Conservation (phyloP, 1,284 basidiomycete species). For the Schizophyllum amplum region DNA sequence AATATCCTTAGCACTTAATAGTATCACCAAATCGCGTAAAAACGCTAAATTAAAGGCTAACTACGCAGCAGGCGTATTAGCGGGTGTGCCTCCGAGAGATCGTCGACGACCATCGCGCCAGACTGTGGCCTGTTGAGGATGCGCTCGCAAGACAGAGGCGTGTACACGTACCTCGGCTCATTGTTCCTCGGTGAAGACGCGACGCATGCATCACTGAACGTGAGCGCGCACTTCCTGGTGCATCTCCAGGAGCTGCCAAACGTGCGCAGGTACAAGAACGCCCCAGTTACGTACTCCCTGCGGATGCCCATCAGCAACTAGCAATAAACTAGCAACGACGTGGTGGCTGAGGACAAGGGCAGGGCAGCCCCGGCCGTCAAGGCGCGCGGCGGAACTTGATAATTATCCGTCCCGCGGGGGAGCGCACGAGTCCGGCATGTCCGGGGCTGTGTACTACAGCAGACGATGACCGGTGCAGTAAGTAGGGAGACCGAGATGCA, state of each 20-base stretch:
- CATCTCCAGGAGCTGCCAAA: constrained; percentile 45
- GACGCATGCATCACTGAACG: constrained; percentile 66
- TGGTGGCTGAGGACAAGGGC: not conserved
- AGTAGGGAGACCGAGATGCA: too few relatives aligned
- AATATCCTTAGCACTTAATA: constrained; percentile 72
- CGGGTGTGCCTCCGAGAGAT: constrained; percentile 62
- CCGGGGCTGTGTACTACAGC: not conserved
- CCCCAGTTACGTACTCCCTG: constrained; percentile 71
- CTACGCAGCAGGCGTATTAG: constrained; percentile 85
- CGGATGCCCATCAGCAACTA: constrained; percentile 13
- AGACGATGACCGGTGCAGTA: not conserved
- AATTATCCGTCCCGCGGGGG: not conserved
- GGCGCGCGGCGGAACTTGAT: not conserved
- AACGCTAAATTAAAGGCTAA: constrained; percentile 60
- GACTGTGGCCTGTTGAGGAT: constrained; percentile 39
- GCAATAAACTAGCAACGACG: not conserved
- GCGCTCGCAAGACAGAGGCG: constrained; percentile 4
- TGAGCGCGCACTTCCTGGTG: constrained; percentile 54
- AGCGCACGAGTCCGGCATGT: not conserved
- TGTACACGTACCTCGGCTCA: constrained; percentile 52
- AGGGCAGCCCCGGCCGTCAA: not conserved
- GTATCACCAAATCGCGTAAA: constrained; percentile 72
- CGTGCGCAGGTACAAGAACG: constrained; percentile 72
- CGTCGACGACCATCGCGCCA: constrained; percentile 58
- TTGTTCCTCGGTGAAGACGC: constrained; percentile 61